phyloP scores from a whole-genome alignment of 495 filamentous ascomycete genomes.

The Hypoxylon perforatum region DNA sequence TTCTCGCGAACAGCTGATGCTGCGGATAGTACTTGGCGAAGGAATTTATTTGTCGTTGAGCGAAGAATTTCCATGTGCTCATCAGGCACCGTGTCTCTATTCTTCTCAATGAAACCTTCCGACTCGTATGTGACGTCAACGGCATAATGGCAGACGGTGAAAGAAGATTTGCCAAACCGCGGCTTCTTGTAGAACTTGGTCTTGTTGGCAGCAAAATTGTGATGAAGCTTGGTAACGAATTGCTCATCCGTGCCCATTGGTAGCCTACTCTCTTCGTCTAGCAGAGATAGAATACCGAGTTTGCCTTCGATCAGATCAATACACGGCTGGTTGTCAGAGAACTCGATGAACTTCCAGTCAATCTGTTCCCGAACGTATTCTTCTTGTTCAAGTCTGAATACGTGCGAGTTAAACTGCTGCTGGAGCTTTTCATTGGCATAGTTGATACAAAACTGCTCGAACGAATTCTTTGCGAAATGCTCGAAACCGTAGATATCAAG shows the following conservation, averaged over 20 bases:
- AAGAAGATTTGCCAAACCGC: conserved; percentile 95
- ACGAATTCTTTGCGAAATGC: conserved; percentile 99
- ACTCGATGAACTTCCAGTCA: conserved; percentile 99
- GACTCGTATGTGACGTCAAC: conserved; percentile 99
- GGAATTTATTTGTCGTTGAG: conserved; percentile 85
- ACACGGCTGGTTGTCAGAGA: conserved; percentile 99
- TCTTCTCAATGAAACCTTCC: conserved; percentile 99
- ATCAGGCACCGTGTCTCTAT: conserved; percentile 97
- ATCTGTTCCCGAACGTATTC: conserved; percentile 97
- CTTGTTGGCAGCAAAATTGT: conserved; percentile 91
- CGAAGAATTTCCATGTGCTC: conserved; percentile 95
- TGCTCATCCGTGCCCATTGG: conserved; percentile 98
- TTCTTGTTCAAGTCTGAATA: conserved; percentile 99
- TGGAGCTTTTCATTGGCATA: conserved; percentile 99
- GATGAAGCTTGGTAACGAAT: conserved; percentile 97
- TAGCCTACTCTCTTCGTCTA: conserved; percentile 96
- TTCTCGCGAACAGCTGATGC: conserved; percentile 90
- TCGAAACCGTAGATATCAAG: conserved; percentile 99
- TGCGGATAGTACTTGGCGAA: conserved; percentile 84
- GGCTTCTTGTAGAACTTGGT: conserved; percentile 99
- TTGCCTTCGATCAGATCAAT: conserved; percentile 99
- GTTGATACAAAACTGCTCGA: conserved; percentile 99
- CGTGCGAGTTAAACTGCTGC: conserved; percentile 99
- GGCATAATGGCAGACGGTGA: conserved; percentile 99
- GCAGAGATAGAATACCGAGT: conserved; percentile 87